Conservation (phyloP, 306 rosid species). For the Luffa aegyptiaca region DNA sequence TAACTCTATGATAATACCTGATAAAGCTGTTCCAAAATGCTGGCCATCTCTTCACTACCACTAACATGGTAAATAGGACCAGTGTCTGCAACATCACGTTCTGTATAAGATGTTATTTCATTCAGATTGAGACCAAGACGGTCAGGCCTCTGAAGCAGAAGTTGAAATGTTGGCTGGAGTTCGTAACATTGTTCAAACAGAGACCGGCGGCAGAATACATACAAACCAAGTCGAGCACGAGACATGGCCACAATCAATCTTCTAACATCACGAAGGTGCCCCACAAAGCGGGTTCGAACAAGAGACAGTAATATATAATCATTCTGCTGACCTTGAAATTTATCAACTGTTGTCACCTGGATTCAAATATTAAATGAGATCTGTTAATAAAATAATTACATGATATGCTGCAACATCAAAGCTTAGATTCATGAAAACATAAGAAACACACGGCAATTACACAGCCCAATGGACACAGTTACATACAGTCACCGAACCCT, state of each 20-base stretch:
- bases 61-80: conserved; percentile 64
- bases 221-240: conserved; percentile 92
- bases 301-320: conserved; percentile 89
- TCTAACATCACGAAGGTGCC: conserved; percentile 96
- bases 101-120: conserved; percentile 56
- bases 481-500: neutral
- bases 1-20: conserved; percentile 33
- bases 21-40: conserved; percentile 51
- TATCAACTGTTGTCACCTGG: conserved; percentile 90
- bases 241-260: conserved; percentile 99
- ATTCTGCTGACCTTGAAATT: conserved; percentile 99
- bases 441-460: neutral
- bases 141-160: conserved; percentile 86
- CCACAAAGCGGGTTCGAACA: conserved; percentile 88
- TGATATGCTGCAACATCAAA: neutral
- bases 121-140: conserved; percentile 58
- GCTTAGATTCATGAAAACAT: neutral
- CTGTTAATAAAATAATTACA: neutral
- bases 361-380: conserved; percentile 5
- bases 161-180: conserved; percentile 92
- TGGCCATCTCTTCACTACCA: conserved; percentile 73
- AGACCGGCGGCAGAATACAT: conserved; percentile 88
- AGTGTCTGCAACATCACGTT: conserved; percentile 53
- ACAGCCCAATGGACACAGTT: neutral
- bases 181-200: conserved; percentile 94